Base-by-base conservation (phyloP, 768 basidiomycete genomes). In the Leccinum barrowsii region DNA sequence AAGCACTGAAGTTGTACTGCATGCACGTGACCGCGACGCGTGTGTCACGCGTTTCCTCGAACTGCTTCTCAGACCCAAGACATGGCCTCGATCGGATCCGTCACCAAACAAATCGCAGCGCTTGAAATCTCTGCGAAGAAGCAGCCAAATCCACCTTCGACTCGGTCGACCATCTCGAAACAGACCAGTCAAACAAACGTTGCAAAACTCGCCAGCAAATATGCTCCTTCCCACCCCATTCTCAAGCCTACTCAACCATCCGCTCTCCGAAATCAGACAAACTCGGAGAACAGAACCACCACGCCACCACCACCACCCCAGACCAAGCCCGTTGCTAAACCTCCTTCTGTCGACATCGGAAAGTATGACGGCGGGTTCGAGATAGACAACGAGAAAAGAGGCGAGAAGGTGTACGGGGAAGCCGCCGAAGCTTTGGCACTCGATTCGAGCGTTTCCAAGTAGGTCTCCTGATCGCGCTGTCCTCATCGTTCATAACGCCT, bases 331-430 rank as follows among this genome's bases (percentile, higher is more conserved):
- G 57, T 52, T 24, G 21, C 68, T 26, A 63, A 72, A 63, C 35
- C 65, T 21, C 34, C 63, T 42, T 22, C 49, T 10, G 73, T 92
- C 42, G 92, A 93, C 66, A 92, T 97, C 34, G 95, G 96, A 28
- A 81, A 77, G 49, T 99, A 99, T 71, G 96, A 99, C 62, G 95
- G 94, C n/a, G 94, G 95, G 2, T 82, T 98, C n/a, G 95, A 97
- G 74, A 76, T 84, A 34, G 96, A 97, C 62, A 86, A 90, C 52
- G 88, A 89, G 68, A 89, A 86, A 63, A 78, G 87, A 59, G 89
- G 89, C n/a, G 84, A 88, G 66, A 76, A 75, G 21, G 84, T 92
- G 1, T 83, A 80, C 40, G 91, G 89, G 1, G 87, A 92, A 60
- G 88, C 90, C 2, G 93, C 90, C 0, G 81, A 85, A 64, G 80